Evolutionary conservation across 176 grass and related monocot species (phyloP).

Genomic region (Hordeum vulgare): MorexV3_pseudomolecules_assembly NC_058523.1:136995723-136996222

Average conservation of each 20-base stretch:
- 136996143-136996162: not conserved
- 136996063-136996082: constrained; percentile 80
- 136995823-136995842: not conserved
- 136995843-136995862: not conserved
- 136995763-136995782: constrained; percentile 80
- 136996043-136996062: constrained; percentile 78
- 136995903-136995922: constrained; percentile 70
- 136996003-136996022: constrained; percentile 45
- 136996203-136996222: not conserved
- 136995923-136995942: constrained; percentile 59
- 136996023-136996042: constrained; percentile 66
- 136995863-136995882: not conserved
- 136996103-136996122: constrained; percentile 59
- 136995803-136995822: constrained; percentile 12
- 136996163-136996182: not conserved
- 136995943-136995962: constrained; percentile 73
- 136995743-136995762: constrained; percentile 70
- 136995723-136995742: constrained; percentile 81
- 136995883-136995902: constrained; percentile 56
- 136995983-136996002: constrained; percentile 58
- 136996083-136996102: constrained; percentile 96
- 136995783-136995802: constrained; percentile 25
- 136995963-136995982: constrained; percentile 54
- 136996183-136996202: not conserved
- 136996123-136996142: constrained; percentile 33